A percentile compares a stretch with the other conserved stretches of the same genome.
These are phyloP conservation scores for Beauveria australis DNA, from an alignment of 2,329 filamentous ascomycete genomes.

Conservation along the genomic window DNA sequence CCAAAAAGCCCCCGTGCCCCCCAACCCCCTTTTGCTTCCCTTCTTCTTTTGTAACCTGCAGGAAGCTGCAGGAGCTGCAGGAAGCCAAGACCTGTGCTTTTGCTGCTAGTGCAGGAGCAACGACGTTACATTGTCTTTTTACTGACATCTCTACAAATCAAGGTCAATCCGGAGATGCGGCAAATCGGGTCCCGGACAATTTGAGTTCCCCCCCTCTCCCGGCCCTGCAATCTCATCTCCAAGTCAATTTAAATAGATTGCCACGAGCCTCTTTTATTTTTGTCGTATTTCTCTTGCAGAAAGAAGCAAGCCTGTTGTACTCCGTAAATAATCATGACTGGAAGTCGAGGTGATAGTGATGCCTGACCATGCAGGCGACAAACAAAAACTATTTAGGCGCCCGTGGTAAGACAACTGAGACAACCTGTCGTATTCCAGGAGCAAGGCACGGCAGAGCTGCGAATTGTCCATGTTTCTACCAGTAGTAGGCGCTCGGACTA, in stretches of 20 bases:
- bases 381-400: too few species aligned
- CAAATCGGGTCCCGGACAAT: conserved; percentile 2
- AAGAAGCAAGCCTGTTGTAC: background rate
- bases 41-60: background rate
- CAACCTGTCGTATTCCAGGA: too few species aligned
- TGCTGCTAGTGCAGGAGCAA: background rate
- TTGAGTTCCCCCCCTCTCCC: background rate
- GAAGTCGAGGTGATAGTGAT: too few species aligned
- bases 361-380: too few species aligned
- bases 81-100: background rate
- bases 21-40: background rate
- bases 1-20: too few species aligned
- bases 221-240: conserved; percentile 6
- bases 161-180: conserved; percentile 8
- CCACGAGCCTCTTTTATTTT: background rate
- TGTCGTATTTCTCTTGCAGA: background rate
- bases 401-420: too few species aligned
- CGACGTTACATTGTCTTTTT: background rate
- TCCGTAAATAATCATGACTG: too few species aligned
- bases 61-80: background rate
- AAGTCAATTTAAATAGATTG: background rate
- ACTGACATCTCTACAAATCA: background rate
- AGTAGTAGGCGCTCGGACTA: too few species aligned
- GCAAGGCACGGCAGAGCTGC: too few species aligned
- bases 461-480: too few species aligned